phyloP scores from a whole-genome alignment of 2,329 filamentous ascomycete genomes.

The Colletotrichum spaethianum region DNA sequence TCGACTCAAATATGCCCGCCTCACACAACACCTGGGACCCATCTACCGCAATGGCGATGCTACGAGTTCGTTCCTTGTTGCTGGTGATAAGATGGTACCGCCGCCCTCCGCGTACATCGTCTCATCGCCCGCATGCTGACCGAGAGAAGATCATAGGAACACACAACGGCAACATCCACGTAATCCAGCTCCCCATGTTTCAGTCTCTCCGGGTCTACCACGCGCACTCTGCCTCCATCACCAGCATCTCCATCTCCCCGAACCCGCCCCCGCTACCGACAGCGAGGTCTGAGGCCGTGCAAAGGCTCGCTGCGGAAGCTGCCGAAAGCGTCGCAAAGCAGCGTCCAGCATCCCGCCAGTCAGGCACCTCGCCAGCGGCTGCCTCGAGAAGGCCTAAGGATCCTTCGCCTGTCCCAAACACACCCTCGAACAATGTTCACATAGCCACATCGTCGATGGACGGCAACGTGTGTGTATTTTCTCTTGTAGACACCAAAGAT shows the following conservation, averaged over 20 bases:
- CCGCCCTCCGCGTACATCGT: conserved; percentile 3
- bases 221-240: conserved; percentile 93
- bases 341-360: conserved; percentile 49
- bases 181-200: conserved; percentile 86
- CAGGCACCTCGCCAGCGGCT: conserved; percentile 62
- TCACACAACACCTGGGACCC: conserved; percentile 84
- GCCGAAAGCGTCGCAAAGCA: conserved; percentile 48
- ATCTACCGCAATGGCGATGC: conserved; percentile 97
- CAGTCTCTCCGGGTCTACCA: conserved; percentile 88
- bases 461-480: conserved; percentile 94
- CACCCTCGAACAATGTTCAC: conserved; percentile 90
- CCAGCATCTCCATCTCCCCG: conserved; percentile 90
- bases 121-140: conserved; percentile 41
- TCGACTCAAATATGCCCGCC: conserved; percentile 89
- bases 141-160: conserved; percentile 84
- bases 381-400: conserved; percentile 68
- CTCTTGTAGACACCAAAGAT: conserved; percentile 88
- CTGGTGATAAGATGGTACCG: conserved; percentile 95
- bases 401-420: conserved; percentile 74
- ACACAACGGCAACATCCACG: conserved; percentile 96
- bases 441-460: conserved; percentile 96
- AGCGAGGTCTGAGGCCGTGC: conserved; percentile 57
- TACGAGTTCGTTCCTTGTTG: conserved; percentile 90
- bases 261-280: conserved; percentile 73
- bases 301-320: conserved; percentile 54